Conservation (phyloP, 768 basidiomycete genomes). For the Russula ochroleuca region DNA sequence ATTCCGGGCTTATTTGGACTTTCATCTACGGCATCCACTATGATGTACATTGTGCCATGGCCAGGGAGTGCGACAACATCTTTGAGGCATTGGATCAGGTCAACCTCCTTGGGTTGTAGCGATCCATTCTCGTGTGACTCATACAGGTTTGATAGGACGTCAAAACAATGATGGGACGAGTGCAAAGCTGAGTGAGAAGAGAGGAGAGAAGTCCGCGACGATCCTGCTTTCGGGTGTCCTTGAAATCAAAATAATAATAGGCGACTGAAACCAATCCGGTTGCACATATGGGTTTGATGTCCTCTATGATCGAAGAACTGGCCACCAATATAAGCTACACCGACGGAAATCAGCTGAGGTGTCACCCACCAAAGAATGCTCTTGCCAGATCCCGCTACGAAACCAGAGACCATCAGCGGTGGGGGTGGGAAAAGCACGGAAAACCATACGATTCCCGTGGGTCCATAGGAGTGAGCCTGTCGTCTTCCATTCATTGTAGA, state of each 20-base stretch:
- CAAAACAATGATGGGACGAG: neutral
- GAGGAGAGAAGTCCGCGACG: slow-evolving; percentile 2
- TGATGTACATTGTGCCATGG: neutral
- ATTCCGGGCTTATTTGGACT: neutral
- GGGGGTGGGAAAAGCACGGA: too few relatives aligned
- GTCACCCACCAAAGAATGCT: slow-evolving; percentile 1
- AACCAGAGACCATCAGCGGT: neutral
- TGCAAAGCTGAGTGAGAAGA: slow-evolving; percentile 3
- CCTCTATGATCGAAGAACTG: slow-evolving; percentile 7
- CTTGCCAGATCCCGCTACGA: slow-evolving; percentile 11
- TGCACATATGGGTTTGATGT: neutral
- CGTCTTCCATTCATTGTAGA: neutral
- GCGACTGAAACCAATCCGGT: neutral
- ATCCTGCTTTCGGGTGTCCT: neutral
- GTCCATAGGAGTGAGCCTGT: neutral
- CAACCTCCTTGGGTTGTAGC: neutral
- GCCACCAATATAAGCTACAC: neutral
- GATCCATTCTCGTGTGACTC: neutral
- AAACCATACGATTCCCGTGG: slow-evolving; percentile 4
- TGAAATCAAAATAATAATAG: slow-evolving; percentile 9
- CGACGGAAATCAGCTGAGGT: neutral
- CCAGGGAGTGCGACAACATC: neutral
- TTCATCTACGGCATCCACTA: too few relatives aligned
- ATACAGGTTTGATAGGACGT: neutral
- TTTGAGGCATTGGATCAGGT: neutral